Evolutionary conservation across 2,329 filamentous ascomycete genomes (phyloP), one percentile per base, ranked within the genome.

Genomic region (Colletotrichum trifolii): DNA sequence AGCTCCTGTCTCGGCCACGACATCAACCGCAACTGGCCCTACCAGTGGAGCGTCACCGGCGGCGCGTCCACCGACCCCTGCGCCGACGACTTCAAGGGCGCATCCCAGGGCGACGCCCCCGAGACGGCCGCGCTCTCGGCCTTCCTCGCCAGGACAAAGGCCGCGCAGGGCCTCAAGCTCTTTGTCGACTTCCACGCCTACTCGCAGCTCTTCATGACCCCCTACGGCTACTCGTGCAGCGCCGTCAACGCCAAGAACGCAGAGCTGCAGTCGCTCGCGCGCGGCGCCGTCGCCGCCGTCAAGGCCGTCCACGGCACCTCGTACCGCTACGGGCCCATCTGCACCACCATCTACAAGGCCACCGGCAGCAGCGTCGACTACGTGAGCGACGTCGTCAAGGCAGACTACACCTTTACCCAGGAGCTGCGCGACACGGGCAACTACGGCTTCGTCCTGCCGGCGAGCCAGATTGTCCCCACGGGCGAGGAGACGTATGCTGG

Each of bases 131-230:
- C 73, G 1, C 76, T 88, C 48, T 59, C 70, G 9, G 61, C 67
- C n/a, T 75, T 71, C 62, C 66, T 74, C 34, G 59, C 67, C 49
- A 54, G 54, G 38, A 69, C 69, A 40, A 73, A 73, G 66, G 52
- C 64, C 13, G 62, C 59, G 7, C 79, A 82, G 66, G 82, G 82
- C 7, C 74, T 87, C 42, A 81, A 84, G 68, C 76, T 87, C 5
- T 89, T 83, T 76, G 83, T 88, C 71, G 86, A 89, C 73, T 83
- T 83, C 70, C 86, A 88, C 76, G 78, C 83, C 1, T 88, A 87
- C 74, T 81, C 80, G 11, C 82, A 87, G 68, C 75, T 82, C 42
- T 79, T 85, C 61, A 81, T 87, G 63, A 79, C 70, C 65, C 79
- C 85, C 2, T 90, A 89, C 70, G 87, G 87, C 40, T 89, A 88